Conservation (phyloP, 306 rosid species). For the Chamaecrista fasciculata region DNA sequence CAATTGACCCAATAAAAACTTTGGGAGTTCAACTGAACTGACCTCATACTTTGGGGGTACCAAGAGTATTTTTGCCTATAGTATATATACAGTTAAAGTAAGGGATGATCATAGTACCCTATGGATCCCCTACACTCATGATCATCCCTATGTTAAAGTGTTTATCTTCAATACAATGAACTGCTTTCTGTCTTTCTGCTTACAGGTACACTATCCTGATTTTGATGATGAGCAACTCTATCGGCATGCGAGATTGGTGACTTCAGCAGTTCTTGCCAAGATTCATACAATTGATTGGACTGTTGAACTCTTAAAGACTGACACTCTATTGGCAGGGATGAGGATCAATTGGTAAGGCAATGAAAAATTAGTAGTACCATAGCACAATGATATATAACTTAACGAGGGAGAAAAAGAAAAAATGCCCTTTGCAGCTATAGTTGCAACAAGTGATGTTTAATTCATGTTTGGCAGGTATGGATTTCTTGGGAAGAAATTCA, state of each 20-base stretch:
- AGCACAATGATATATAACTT: background rate
- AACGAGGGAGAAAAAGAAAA: background rate
- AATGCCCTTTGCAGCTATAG: background rate
- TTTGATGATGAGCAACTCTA: slow-evolving; percentile 65
- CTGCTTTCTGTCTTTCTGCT: slow-evolving; percentile 14
- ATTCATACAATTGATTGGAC: slow-evolving; percentile 87
- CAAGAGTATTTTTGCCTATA: too few relatives aligned
- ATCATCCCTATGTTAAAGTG: too few relatives aligned
- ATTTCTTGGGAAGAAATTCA: slow-evolving; percentile 61
- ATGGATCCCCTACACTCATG: too few relatives aligned
- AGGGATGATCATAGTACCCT: too few relatives aligned
- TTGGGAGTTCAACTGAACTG: too few relatives aligned
- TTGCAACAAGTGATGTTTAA: background rate
- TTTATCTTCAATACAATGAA: background rate
- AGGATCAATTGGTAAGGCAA: slow-evolving; percentile 58
- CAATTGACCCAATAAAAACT: too few relatives aligned
- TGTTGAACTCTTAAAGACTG: slow-evolving; percentile 62
- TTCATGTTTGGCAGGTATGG: slow-evolving; percentile 53
- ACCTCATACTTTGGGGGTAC: too few relatives aligned
- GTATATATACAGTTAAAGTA: background rate
- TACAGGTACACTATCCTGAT: slow-evolving; percentile 46
- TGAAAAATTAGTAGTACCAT: background rate
- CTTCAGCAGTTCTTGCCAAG: slow-evolving; percentile 73
- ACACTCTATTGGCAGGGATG: slow-evolving; percentile 63
- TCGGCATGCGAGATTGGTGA: slow-evolving; percentile 65